A percentile compares a stretch with the other conserved stretches of the same genome.
Evolutionary conservation across 1,284 basidiomycete species (phyloP).

Genomic region (Ceratobasidium sp.): DNA sequence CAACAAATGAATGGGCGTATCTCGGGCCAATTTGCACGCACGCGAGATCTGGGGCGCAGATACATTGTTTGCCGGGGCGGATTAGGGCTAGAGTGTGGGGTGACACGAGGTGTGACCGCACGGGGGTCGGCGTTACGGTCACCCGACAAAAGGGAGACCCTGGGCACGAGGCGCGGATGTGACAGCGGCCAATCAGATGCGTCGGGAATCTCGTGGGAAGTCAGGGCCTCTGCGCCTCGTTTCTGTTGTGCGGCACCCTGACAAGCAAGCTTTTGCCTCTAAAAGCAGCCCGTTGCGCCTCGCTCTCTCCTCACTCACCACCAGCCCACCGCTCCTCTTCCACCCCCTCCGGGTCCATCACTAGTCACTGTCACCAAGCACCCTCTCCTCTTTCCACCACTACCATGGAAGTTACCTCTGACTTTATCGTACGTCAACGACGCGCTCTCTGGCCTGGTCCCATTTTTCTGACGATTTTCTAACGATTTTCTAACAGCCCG

Average conservation of each 20-base stretch:
- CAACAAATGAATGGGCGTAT: conserved; percentile 5
- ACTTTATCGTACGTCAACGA: conserved; percentile 22
- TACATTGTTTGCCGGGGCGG: conserved; percentile 8
- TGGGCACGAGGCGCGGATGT: conserved; percentile 6
- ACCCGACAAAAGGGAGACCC: conserved; percentile 3
- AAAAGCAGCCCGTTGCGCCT: conserved; percentile 41
- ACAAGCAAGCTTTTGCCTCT: conserved; percentile 45
- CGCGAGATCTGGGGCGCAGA: neutral
- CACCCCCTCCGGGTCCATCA: conserved; percentile 31
- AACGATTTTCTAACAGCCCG: conserved; percentile 55
- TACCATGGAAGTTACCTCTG: conserved; percentile 31
- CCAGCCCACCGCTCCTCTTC: conserved; percentile 39
- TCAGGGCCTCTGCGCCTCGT: conserved; percentile 35
- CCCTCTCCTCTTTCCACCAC: conserved; percentile 1
- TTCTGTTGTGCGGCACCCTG: conserved; percentile 39
- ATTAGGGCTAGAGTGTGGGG: conserved; percentile 22
- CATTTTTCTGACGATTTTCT: conserved; percentile 13
- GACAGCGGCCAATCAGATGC: conserved; percentile 4
- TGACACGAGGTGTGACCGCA: conserved; percentile 38
- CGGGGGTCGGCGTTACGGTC: conserved; percentile 22
- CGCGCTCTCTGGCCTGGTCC: conserved; percentile 32
- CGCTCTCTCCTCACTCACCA: conserved; percentile 42
- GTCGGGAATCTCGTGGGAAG: conserved; percentile 28
- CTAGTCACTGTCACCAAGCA: conserved; percentile 40
- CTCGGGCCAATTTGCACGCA: conserved; percentile 19